Evolutionary conservation across 768 basidiomycete species (phyloP), one percentile per base, ranked within the genome.

Genomic region (Auriscalpium vulgare): DNA sequence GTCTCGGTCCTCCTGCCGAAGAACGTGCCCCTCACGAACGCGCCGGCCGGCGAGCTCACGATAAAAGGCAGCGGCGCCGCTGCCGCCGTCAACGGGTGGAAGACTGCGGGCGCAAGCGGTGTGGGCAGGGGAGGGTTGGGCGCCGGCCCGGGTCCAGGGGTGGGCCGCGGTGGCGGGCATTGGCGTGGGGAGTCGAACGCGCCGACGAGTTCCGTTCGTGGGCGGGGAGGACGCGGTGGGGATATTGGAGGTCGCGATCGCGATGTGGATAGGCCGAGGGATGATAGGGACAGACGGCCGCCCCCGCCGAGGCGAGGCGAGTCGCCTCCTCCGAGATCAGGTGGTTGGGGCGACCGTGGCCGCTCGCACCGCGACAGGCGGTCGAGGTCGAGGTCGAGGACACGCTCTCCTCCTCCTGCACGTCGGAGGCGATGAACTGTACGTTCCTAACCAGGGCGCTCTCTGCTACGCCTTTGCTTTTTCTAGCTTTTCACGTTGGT

Each of bases 1-100:
- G 75, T 91, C 48, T 77, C 86, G n/a, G 82, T 92, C 23, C 67
- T 86, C 34, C 76, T 91, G 44, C 90, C 90, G 13, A 89, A 88
- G 71, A 80, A 80, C 58, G 71, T 68, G 8, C 65, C 67, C 3
- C 61, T 68, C 2, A 75, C 75, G 37, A 75, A 73, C 6, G 68
- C 75, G 16, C 62, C 63, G 10, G 77, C 79, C 3, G 74, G 69
- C 7, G 87, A 87, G 56, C 65, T 77, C 13, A 64, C 75, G 14
- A 77, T 79, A 69, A 84, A 82, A 66, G 79, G 72, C 37, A 69
- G 74, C 67, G 63, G 69, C 71, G 52, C 70, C 69, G 74, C 67
- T 1, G 55, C 63, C 9, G 55, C 61, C 3, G 69, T 68, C 67
- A 71, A 61, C 59, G 72, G 70, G 3, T 67, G 71, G 64, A 68